Base-by-base conservation (phyloP, 225 moss, liverwort and hornwort genomes). In the Polytrichum formosum region DNA sequence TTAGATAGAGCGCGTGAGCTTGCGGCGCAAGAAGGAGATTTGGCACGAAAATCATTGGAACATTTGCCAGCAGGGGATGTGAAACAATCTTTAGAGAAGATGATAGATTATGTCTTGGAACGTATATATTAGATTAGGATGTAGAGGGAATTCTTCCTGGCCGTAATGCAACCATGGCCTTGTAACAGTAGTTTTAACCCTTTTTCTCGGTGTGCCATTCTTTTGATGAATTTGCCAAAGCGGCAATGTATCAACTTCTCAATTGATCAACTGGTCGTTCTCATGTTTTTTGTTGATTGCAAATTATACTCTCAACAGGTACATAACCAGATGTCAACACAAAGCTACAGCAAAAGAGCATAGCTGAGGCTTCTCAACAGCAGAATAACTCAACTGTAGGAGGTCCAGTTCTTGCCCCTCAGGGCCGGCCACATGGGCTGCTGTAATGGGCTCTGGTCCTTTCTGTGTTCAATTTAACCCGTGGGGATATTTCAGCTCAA, bases 31-130 rank as follows among this genome's bases (percentile, higher is more conserved):
- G 85, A 84, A 59, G 98, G 91, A 18, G 84, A 82, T 26, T 59
- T 92, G 53, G 98, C 98, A 1, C 54, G 80, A 0, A 77, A 83
- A 66, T 81, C 87, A 33, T 73, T 98, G 3, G 90, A 91, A 18
- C 93, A 90, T 33, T 77, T 98, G 83, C 90, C 91, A 5, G 82
- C 76, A 20, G 77, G 87, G 9, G 83, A 72, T 5, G 21, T 94
- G 27, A 83, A 88, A 76, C 81, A 67, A 9, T 88, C 92, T 1
- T 67, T 98, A 59, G 94, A 98, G 70, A 88, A 78, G 30, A 91
- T 98, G 85, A 92, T 98, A 85, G 87, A 87, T 59, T 98, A 98
- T 54, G 98, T 94, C 5, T 65, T 98, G 63, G 92, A 98, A n/a
- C 92, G 94, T 70, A 68, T 92, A 61, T 78, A 58, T 58, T 58